Conservation (phyloP, 495 filamentous ascomycete genomes). For the Neurospora intermedia region DNA sequence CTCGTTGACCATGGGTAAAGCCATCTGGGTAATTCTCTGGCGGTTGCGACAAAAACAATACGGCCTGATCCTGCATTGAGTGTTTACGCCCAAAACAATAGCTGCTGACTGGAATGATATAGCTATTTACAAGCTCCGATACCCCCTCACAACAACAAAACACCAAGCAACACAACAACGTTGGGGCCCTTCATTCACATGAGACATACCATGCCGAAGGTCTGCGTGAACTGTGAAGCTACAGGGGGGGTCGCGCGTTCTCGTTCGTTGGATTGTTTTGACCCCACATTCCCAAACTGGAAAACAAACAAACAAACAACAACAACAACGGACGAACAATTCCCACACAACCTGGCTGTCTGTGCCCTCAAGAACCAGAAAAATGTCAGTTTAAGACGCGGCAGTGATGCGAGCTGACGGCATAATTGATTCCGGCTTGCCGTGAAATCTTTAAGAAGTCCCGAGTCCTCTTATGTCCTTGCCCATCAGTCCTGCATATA, state of each 20-base stretch:
- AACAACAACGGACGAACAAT: background rate
- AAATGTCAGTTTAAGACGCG: background rate
- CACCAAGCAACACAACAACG: background rate
- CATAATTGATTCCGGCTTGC: background rate
- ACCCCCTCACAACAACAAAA: background rate
- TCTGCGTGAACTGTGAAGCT: background rate
- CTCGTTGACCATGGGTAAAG: background rate
- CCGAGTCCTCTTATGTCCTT: background rate
- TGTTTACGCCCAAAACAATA: background rate
- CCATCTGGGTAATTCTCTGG: background rate
- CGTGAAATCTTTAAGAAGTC: background rate
- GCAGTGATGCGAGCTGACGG: background rate
- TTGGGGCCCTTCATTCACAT: background rate
- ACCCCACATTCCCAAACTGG: background rate
- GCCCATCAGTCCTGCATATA: background rate
- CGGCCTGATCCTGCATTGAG: background rate
- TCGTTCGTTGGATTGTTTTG: background rate
- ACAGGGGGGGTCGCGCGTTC: background rate
- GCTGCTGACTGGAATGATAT: background rate
- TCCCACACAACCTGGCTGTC: background rate
- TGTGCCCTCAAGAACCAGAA: background rate
- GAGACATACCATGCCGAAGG: background rate
- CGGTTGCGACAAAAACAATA: background rate
- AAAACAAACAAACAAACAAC: background rate
- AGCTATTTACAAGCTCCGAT: background rate